Evolutionary conservation across 2,329 filamentous ascomycete species (phyloP), one percentile per base, ranked within the genome.

Genomic region (Alternaria longipes): DNA sequence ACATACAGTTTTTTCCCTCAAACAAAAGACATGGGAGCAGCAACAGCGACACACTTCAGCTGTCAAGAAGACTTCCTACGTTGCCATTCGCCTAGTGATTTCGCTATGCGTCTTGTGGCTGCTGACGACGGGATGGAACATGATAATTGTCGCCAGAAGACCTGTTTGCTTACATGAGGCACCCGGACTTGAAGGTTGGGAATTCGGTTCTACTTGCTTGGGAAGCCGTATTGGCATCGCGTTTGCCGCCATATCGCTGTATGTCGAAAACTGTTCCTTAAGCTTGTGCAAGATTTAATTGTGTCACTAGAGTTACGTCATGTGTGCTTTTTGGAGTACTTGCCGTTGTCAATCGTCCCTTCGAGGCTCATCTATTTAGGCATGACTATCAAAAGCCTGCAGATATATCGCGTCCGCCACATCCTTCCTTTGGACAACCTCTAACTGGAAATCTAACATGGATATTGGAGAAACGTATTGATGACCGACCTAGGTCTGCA

Each of bases 51-150:
- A 69, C 32, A 63, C 52, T 14, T 66, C 67, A 11, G 66, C 68
- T 5, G 59, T 72, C n/a, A 72, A 72, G 45, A 75, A 73, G 44
- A 73, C 73, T 1, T 71, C 68, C 6, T 78, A 79, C 53, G 44
- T 78, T 30, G 74, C 75, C 26, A 69, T 76, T 11, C 76, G 77
- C 6, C 47, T 77, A 34, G 72, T 70, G 9, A 69, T 73, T 22
- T 68, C 70, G 16, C 46, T 79, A 28, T 78, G 74, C 55, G 65
- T 74, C 14, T 59, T 79, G 7, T 81, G 79, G 78, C 59, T 80
- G 16, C 54, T 79, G 60, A 77, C 77, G 3, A 68, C 68, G 3
- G 78, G 78, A 7, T 80, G 79, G 78, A 76, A 79, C 62, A 71
- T 80, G 62, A 79, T 81, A 41, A 64, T 75, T 12, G 75, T 78